Evolutionary conservation across 257 asterid species (phyloP), one percentile per base, ranked within the genome.

Genomic region (Agastache rugosa): DNA sequence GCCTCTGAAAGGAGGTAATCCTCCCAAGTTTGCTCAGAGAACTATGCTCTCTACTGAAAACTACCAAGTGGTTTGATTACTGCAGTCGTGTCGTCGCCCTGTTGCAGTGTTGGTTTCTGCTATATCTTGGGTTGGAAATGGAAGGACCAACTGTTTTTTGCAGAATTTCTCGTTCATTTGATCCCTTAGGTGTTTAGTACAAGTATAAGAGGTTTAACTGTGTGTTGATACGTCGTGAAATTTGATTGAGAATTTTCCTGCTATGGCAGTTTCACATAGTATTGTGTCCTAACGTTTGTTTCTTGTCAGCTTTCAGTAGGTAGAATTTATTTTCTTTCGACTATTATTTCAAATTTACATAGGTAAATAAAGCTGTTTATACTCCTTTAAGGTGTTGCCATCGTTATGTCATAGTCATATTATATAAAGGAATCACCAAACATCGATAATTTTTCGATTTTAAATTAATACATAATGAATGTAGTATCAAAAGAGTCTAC

Each of bases 11-110:
- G 90, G 94, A 35, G 94, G 89, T 54, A 78, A 80, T 29, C 81
- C 90, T 17, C 97, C 97, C 72, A 88, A 85, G 84, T 83, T 74
- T 78, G 82, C 95, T n/a, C 90, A 89, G 82, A 86, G 96, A 76
- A 82, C 91, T 37, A 54, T 73, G 72, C 88, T 89, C 19, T 79
- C 88, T 29, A 75, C 96, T 7, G 97, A 91, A 45, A 84, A 79
- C 80, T 91, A 89, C 85, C 93, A 85, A 75, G 88, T 89, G 58
- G 90, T 80, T 29, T 90, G 77, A 87, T 58, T 67, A 23, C 69
- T 45, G 42, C 15, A 2, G 11, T 8, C 37, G 20, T 65, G 37
- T 5, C 41, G 2, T 47, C 8, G 54, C 54, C 20, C 12, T 53
- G 8, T 19, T 54, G 34, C 35, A 55, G n/a, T 55, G 62, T 22